Percentiles rank a stretch among this genome's conserved stretches.
Conservation (phyloP, 768 basidiomycete genomes). For the Daedaleopsis nitida region DNA sequence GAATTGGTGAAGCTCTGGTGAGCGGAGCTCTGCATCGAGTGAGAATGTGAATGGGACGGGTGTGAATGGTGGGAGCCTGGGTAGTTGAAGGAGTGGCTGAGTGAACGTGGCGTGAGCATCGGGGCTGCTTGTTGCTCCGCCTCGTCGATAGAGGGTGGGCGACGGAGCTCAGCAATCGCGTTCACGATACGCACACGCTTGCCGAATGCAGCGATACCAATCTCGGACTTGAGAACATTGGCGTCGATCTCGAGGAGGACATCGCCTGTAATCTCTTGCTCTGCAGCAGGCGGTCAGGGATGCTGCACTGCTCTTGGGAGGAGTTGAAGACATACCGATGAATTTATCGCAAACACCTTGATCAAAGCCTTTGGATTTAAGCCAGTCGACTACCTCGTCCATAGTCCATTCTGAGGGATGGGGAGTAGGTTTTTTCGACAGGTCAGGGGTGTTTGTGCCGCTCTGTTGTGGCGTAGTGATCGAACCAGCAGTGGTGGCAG, state of each 20-base stretch:
- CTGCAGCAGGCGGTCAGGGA: slow-evolving; percentile 40
- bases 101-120: slow-evolving; percentile 24
- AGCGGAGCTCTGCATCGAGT: slow-evolving; percentile 40
- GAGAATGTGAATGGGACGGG: slow-evolving; percentile 36
- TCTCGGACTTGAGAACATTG: slow-evolving; percentile 87
- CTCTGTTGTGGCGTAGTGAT: slow-evolving; percentile 10
- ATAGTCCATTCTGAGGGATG: slow-evolving; percentile 81
- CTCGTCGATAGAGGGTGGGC: slow-evolving; percentile 64
- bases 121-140: slow-evolving; percentile 38
- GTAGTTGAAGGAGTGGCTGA: slow-evolving; percentile 29
- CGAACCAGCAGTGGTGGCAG: slow-evolving; percentile 24
- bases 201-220: slow-evolving; percentile 92
- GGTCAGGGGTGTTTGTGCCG: slow-evolving; percentile 5
- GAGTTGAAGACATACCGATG: slow-evolving; percentile 56
- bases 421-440: slow-evolving; percentile 36
- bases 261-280: slow-evolving; percentile 99
- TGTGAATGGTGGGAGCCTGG: slow-evolving; percentile 29
- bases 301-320: background rate
- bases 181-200: slow-evolving; percentile 93
- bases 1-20: slow-evolving; percentile 18
- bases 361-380: slow-evolving; percentile 83
- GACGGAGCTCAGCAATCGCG: slow-evolving; percentile 85
- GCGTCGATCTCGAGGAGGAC: slow-evolving; percentile 93
- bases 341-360: slow-evolving; percentile 83
- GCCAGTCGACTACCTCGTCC: slow-evolving; percentile 89